phyloP scores from a whole-genome alignment of 1,284 basidiomycete genomes.

The Sphaerobolus stellatus region DNA sequence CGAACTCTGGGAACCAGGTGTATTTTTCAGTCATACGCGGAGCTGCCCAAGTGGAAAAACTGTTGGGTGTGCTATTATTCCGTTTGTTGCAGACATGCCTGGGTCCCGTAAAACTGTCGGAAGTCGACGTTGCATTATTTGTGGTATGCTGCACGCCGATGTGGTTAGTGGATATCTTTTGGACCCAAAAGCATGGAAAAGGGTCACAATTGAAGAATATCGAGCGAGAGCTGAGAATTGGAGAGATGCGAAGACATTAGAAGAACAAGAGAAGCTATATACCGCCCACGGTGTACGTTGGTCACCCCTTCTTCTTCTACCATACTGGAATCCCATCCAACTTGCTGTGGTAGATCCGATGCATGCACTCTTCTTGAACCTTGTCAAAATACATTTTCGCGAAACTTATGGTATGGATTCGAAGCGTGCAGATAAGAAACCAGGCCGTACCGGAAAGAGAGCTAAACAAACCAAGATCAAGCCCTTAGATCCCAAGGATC shows the following conservation, averaged over 20 bases:
- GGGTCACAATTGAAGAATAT: conserved; percentile 10
- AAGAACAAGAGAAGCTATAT: conserved; percentile 22
- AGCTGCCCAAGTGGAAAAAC: neutral
- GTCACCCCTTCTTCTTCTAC: conserved; percentile 35
- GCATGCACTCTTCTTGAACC: conserved; percentile 28
- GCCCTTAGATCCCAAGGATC: neutral
- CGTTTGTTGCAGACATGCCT: neutral
- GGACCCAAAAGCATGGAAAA: neutral
- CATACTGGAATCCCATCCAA: too few relatives aligned
- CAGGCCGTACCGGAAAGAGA: neutral
- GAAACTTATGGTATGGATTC: conserved; percentile 17
- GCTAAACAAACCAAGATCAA: neutral
- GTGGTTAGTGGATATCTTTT: neutral
- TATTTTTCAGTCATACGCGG: conserved; percentile 3
- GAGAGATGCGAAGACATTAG: conserved; percentile 25
- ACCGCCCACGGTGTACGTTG: conserved; percentile 32
- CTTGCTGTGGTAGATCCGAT: conserved; percentile 40
- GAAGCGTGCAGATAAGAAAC: conserved; percentile 10
- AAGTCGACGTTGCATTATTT: neutral
- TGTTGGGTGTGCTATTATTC: neutral
- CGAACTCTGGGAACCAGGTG: conserved; percentile 14
- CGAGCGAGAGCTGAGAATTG: conserved; percentile 22
- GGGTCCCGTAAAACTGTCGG: neutral
- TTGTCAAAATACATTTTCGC: conserved; percentile 17
- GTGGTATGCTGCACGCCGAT: neutral